A percentile compares a stretch with the other conserved stretches of the same genome.
These are phyloP conservation scores for Abrus pulchellus DNA, from an alignment of 306 rosid genomes.

Conservation along the genomic window DNA sequence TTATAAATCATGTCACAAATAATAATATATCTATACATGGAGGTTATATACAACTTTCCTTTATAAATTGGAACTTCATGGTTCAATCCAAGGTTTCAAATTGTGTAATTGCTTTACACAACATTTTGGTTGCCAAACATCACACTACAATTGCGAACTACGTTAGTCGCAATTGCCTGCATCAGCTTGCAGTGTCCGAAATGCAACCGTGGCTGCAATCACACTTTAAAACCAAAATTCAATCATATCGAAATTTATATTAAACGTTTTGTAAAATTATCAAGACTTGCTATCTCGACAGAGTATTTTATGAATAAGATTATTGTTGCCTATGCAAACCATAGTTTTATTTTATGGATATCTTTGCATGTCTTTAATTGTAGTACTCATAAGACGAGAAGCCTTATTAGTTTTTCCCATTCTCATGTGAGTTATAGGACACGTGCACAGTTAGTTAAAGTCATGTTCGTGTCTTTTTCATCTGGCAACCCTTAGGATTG, in stretches of 20 bases:
- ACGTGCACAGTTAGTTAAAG: not conserved
- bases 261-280: not conserved
- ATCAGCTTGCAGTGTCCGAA: not conserved
- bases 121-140: too few species aligned
- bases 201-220: not conserved
- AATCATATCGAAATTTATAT: not conserved
- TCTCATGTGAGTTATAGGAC: not conserved
- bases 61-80: conserved; percentile 23
- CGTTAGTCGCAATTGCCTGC: too few species aligned
- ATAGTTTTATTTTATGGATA: not conserved
- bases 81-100: conserved; percentile 20
- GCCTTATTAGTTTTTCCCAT: not conserved
- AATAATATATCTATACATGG: not conserved
- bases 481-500: not conserved
- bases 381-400: not conserved
- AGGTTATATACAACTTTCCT: conserved; percentile 6
- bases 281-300: not conserved
- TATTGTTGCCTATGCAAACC: not conserved
- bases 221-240: not conserved
- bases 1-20: conserved; percentile 5
- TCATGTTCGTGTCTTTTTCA: not conserved
- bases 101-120: not conserved
- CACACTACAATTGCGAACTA: too few species aligned
- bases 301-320: not conserved
- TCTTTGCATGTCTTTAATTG: not conserved